Conservation (phyloP, 192 early-diverging fungal genomes). For the Ramicandelaber brevisporus region DNA sequence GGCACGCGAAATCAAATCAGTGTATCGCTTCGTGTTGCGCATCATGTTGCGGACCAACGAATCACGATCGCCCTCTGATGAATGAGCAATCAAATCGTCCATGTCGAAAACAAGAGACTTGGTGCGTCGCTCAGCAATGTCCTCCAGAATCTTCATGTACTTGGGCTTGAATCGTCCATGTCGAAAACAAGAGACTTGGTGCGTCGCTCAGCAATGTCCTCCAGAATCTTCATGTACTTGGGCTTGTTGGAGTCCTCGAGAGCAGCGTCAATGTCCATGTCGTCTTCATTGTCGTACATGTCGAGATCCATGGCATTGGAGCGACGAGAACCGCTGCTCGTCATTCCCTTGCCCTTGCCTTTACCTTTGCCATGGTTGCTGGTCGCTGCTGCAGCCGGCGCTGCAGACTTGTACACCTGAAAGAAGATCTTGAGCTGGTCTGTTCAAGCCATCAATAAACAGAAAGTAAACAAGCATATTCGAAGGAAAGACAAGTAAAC, state of each 20-base stretch:
- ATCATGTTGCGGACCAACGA: constrained; percentile 38
- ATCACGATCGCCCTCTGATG: constrained; percentile 12
- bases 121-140: constrained; percentile 29
- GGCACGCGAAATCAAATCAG: constrained; percentile 45
- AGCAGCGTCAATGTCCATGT: too few relatives aligned
- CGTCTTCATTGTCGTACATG: constrained; percentile 47
- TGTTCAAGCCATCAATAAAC: too few relatives aligned
- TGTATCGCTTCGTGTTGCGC: constrained; percentile 68
- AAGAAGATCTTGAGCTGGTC: too few relatives aligned
- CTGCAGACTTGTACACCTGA: too few relatives aligned
- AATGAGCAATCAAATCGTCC: constrained; percentile 29
- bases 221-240: constrained; percentile 24
- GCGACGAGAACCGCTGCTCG: constrained; percentile 30
- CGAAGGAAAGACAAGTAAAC: too few relatives aligned
- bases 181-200: constrained; percentile 29
- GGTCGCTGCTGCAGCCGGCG: too few relatives aligned
- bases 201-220: constrained; percentile 33
- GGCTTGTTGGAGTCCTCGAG: too few relatives aligned
- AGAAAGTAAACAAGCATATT: too few relatives aligned
- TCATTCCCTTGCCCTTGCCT: constrained; percentile 20
- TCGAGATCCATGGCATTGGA: constrained; percentile 29
- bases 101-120: constrained; percentile 32
- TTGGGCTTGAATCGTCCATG: constrained; percentile 39
- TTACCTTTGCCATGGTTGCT: too few relatives aligned
- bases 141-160: constrained; percentile 25